A percentile compares a stretch with the other conserved stretches of the same genome.
Evolutionary conservation across 805 yeast genomes (phyloP).

Genomic region (Wickerhamomyces bisporus): DNA sequence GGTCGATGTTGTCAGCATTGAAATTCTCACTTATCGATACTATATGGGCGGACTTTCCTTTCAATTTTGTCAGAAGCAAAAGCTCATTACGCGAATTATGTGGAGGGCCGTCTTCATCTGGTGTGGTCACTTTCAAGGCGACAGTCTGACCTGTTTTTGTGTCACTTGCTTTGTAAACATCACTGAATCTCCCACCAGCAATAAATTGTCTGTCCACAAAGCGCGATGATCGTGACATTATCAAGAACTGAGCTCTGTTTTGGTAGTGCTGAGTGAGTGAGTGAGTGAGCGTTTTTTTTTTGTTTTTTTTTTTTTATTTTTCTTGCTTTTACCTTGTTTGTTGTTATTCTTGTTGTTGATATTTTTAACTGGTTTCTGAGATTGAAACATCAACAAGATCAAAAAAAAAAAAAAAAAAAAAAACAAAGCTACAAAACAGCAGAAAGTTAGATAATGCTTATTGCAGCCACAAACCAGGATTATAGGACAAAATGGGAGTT

Average conservation of each 20-base stretch:
- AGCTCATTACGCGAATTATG: slow-evolving; percentile 46
- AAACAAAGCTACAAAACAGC: too few species aligned
- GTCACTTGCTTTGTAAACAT: slow-evolving; percentile 29
- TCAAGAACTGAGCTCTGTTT: too few species aligned
- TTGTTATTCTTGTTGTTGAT: too few species aligned
- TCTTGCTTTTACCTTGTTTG: too few species aligned
- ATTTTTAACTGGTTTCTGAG: too few species aligned
- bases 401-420: too few species aligned
- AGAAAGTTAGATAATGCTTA: too few species aligned
- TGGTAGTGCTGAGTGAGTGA: too few species aligned
- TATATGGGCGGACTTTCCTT: slow-evolving; percentile 10
- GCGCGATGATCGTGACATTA: not conserved
- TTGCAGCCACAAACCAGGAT: not conserved
- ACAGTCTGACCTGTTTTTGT: slow-evolving; percentile 13
- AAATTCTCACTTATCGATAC: slow-evolving; percentile 23
- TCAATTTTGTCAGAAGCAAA: slow-evolving; percentile 27
- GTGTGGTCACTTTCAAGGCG: slow-evolving; percentile 45
- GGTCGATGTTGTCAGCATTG: slow-evolving; percentile 26
- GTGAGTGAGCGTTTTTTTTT: too few species aligned
- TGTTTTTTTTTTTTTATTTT: too few species aligned
- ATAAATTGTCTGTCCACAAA: slow-evolving; percentile 21
- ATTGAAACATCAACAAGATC: too few species aligned
- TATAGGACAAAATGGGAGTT: not conserved
- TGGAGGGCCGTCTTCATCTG: slow-evolving; percentile 49
- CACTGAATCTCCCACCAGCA: slow-evolving; percentile 41